These are phyloP conservation scores for Podospora fimiseda DNA, from an alignment of 495 filamentous ascomycete genomes.

Conservation along the genomic window DNA sequence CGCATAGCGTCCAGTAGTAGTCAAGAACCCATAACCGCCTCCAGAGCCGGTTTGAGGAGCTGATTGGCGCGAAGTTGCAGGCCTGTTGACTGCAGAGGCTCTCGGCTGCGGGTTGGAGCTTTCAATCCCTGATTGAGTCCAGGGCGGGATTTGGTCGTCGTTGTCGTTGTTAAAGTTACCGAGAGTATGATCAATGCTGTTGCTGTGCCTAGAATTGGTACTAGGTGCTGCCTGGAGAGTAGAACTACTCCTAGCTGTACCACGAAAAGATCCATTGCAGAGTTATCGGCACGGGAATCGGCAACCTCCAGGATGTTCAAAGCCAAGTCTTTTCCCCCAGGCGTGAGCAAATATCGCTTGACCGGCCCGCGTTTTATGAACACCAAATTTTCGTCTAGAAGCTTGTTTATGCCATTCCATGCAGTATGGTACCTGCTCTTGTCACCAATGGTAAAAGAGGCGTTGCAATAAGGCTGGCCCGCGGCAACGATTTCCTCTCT, in stretches of 20 bases:
- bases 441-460: slow-evolving; percentile 63
- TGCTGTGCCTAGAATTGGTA: no score
- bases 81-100: no score
- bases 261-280: background rate
- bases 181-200: no score
- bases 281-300: background rate
- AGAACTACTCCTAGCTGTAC: no score
- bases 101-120: no score
- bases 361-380: slow-evolving; percentile 63
- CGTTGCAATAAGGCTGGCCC: slow-evolving; percentile 67
- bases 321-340: slow-evolving; percentile 75
- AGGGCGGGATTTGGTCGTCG: no score
- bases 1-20: background rate
- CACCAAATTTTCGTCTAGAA: slow-evolving; percentile 68
- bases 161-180: no score
- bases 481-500: slow-evolving; percentile 63
- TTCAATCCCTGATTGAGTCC: no score
- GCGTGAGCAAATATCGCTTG: slow-evolving; percentile 63
- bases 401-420: slow-evolving; percentile 79
- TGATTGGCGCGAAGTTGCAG: background rate
- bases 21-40: background rate
- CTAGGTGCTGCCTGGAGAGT: no score
- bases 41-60: background rate
- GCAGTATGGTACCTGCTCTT: slow-evolving; percentile 70
- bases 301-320: slow-evolving; percentile 50